These are phyloP conservation scores for Pseudonitzschia multiseries DNA, from an alignment of 108 stramenopile genomes.

Conservation along the genomic window DNA sequence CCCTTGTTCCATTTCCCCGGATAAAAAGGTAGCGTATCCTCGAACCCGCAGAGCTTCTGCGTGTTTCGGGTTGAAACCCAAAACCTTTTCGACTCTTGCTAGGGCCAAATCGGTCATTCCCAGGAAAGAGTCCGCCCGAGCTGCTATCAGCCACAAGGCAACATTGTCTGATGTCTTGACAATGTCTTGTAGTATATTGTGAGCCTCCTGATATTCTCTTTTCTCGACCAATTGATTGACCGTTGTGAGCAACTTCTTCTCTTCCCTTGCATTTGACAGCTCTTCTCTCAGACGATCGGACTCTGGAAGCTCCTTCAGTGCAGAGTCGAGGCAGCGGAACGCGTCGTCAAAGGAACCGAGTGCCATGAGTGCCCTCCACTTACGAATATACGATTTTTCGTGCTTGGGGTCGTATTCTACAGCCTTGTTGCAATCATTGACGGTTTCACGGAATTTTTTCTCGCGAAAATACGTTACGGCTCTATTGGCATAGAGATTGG, in stretches of 20 bases:
- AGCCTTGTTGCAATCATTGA: constrained; percentile 49
- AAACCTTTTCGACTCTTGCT: constrained; percentile 41
- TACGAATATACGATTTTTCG: constrained; percentile 54
- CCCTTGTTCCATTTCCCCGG: constrained; percentile 51
- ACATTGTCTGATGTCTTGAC: constrained; percentile 48
- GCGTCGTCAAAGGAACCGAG: constrained; percentile 51
- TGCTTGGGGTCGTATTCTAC: constrained; percentile 43
- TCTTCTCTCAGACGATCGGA: constrained; percentile 41
- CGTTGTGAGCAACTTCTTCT: constrained; percentile 33
- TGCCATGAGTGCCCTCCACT: constrained; percentile 56
- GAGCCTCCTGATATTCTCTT: constrained; percentile 35
- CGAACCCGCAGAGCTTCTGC: constrained; percentile 41
- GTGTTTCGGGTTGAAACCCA: constrained; percentile 42
- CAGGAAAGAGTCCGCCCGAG: constrained; percentile 39
- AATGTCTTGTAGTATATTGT: constrained; percentile 28
- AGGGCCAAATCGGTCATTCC: constrained; percentile 44
- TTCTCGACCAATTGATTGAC: constrained; percentile 25
- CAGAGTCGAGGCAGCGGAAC: constrained; percentile 40
- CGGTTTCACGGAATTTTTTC: constrained; percentile 43
- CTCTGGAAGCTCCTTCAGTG: constrained; percentile 35
- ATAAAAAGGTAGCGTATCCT: constrained; percentile 42
- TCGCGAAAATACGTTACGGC: constrained; percentile 54
- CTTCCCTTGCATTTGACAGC: constrained; percentile 26
- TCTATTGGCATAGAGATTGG: constrained; percentile 49
- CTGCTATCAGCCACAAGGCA: constrained; percentile 37